These are phyloP conservation scores for Hydrangea macrophylla DNA, from an alignment of 148 eudicot species.

Conservation along the genomic window DNA sequence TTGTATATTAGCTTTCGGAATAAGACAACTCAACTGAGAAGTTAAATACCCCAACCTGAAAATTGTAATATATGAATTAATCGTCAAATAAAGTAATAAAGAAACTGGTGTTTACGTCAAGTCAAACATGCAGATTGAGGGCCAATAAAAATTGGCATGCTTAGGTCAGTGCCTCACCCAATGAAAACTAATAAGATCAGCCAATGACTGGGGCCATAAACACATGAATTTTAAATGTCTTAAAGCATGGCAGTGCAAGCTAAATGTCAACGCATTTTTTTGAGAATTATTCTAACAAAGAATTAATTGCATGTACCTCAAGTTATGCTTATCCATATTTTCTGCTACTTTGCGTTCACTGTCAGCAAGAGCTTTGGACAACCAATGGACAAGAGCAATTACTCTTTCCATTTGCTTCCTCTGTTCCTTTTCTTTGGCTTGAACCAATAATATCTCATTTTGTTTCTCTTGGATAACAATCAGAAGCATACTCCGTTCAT, in stretches of 20 bases:
- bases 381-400: slow-evolving; percentile 22
- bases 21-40: slow-evolving; percentile 46
- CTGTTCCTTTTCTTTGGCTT: slow-evolving; percentile 40
- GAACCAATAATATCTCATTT: slow-evolving; percentile 20
- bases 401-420: slow-evolving; percentile 45
- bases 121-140: background rate
- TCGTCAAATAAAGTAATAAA: no score
- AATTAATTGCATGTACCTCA: slow-evolving; percentile 46
- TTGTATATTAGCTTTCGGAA: slow-evolving; percentile 37
- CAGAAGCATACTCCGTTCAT: slow-evolving; percentile 20
- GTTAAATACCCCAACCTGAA: slow-evolving; percentile 58
- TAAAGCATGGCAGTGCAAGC: background rate
- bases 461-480: slow-evolving; percentile 32
- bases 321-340: slow-evolving; percentile 30
- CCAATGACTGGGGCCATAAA: background rate
- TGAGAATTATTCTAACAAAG: no score
- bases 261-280: background rate
- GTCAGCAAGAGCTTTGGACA: slow-evolving; percentile 39
- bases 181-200: background rate
- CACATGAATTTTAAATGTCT: background rate
- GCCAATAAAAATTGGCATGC: background rate
- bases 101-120: background rate
- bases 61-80: background rate
- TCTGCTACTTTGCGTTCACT: slow-evolving; percentile 46
- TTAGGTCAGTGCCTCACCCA: background rate